Evolutionary conservation across 352 stramenopile genomes (phyloP), one percentile per base, ranked within the genome.

Genomic region (Peronospora farinosa): DNA sequence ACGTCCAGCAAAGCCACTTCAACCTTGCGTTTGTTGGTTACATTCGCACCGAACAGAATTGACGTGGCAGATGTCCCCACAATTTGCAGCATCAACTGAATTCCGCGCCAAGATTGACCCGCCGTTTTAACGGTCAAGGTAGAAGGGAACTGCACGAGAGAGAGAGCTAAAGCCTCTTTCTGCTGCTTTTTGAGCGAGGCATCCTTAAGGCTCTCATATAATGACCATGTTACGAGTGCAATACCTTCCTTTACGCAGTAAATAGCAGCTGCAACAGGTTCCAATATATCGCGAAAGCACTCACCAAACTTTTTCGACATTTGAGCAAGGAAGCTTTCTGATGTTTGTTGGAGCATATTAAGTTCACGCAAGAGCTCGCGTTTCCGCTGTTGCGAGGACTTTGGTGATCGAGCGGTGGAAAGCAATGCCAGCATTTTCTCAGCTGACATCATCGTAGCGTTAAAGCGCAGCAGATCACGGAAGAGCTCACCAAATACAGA

Each of bases 301-400:
- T 72, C 67, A 0, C 54, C 63, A 65, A 83, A 96, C 50, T 90
- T 89, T 32, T 72, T 72, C 7, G 63, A 55, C 28, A 94, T 21
- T 45, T 88, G 83, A 27, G 63, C 43, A 15, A 85, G 21, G 37
- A 92, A 92, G 45, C 73, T 92, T 13, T 93, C 78, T 7, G 80
- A 91, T 6, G 83, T 94, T 39, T 92, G 81, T 51, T 95, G 82
- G 37, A 95, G 89, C 73, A 92, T 86, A n/a, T 89, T 76, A 9
- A 93, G 43, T 35, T 94, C 85, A 17, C 84, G 79, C 17, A 88
- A 54, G n/a, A 94, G 40, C 32, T 94, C 80, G 12, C 72, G 65
- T 10, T 70, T 79, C 51, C 84, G 84, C 13, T 53, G 60, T 10
- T 69, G 47, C 6, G 65, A 83, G 5, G 17, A 77, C 5, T 68